Evolutionary conservation across 176 grass and related monocot genomes (phyloP), one percentile per base, ranked within the genome.

Genomic region (Eleusine coracana): DNA sequence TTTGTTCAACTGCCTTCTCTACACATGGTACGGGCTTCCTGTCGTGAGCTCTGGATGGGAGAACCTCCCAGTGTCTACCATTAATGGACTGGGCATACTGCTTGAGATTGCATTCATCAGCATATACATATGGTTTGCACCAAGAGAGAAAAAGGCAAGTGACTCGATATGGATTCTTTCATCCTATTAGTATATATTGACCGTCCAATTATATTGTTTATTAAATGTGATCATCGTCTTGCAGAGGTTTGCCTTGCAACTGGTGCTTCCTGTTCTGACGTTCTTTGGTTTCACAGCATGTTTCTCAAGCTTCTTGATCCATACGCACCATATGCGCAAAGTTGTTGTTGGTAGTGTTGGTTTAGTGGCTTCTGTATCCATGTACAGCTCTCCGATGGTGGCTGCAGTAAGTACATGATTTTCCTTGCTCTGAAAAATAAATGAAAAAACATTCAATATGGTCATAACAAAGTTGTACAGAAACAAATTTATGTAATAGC

Each of bases 21-120:
- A 94, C 78, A 91, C 89, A 27, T 94, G 92, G 92, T 94, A 94
- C 16, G 83, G 92, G 2, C 75, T 91, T 37, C 89, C 92, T 1
- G 76, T 94, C 2, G 92, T 94, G 74, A 94, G 89, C 86, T 74
- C 74, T 18, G 76, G 84, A 70, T 87, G 86, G 88, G 92, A 94
- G 59, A 94, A 91, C 68, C 3, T 89, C 1, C 72, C 76, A 40
- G 86, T 94, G 0, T 72, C 58, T n/a, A 89, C 86, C 68, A 94
- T 94, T 55, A 94, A 91, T 82, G 92, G 83, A 11, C 4, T 91
- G 36, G 92, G 92, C 6, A 82, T 94, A 56, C 80, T 91, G 36
- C 83, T 94, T 27, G 89, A 94, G 80, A 65, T 70, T 21, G 4
- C 92, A 18, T 94, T 91, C 78, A 91, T 94, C 68, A 39, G 75